These are phyloP conservation scores for Rhizophagus sp. DNA, from an alignment of 192 early-diverging fungal species.

Conservation along the genomic window DNA sequence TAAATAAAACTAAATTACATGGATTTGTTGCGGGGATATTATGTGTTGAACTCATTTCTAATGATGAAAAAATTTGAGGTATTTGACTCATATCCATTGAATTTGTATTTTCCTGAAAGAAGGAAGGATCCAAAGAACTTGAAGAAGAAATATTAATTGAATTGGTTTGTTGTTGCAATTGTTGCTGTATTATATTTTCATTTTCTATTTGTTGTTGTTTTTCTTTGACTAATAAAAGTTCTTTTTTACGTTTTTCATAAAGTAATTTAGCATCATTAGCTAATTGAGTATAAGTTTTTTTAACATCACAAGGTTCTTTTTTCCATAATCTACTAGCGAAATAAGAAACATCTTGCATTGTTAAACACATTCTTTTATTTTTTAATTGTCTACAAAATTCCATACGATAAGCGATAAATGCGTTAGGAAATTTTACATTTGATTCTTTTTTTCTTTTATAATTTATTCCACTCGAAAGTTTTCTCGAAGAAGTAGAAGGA, in stretches of 20 bases:
- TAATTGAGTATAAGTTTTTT: not conserved
- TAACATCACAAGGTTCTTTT: not conserved
- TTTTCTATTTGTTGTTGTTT: not conserved
- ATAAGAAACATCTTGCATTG: not conserved
- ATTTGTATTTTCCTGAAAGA: not conserved
- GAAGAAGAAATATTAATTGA: not conserved
- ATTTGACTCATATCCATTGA: not conserved
- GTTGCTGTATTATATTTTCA: not conserved
- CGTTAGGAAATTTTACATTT: not conserved
- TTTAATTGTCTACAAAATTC: not conserved
- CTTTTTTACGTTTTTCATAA: constrained; percentile 5
- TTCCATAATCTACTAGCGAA: not conserved
- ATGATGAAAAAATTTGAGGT: too few species aligned
- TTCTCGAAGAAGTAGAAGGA: not conserved
- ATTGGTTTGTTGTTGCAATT: not conserved
- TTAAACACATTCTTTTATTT: not conserved
- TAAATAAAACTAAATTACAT: not conserved
- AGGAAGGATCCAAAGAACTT: not conserved
- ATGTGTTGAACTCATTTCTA: not conserved
- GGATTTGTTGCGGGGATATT: not conserved
- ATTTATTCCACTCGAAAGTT: not conserved
- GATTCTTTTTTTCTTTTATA: not conserved
- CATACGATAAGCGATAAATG: constrained; percentile 13
- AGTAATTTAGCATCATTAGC: constrained; percentile 9
- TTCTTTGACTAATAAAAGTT: not conserved